phyloP scores from a whole-genome alignment of 305 asterid species.

The Fraxinus platypoda region DNA sequence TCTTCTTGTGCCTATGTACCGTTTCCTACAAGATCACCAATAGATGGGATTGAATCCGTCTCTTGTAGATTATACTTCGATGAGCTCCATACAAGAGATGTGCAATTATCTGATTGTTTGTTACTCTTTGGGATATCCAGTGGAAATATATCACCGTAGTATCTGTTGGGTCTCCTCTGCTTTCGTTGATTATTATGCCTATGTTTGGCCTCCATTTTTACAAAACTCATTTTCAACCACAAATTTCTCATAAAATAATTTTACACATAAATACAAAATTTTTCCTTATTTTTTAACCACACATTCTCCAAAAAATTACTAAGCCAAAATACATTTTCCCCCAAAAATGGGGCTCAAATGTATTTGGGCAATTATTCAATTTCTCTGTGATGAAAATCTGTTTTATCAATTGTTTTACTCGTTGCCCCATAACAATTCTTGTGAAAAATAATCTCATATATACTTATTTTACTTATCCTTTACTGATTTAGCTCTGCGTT shows the following conservation, averaged over 20 bases:
- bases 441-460: neutral
- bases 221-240: no score
- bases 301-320: no score
- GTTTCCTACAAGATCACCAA: neutral
- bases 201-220: no score
- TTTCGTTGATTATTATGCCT: neutral
- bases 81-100: neutral
- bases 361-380: neutral
- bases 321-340: no score
- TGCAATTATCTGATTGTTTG: neutral
- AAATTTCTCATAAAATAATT: no score
- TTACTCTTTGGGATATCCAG: neutral
- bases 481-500: conserved; percentile 1
- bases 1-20: neutral
- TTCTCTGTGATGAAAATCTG: neutral
- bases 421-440: neutral
- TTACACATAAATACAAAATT: no score
- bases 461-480: neutral
- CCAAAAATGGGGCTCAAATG: neutral
- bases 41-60: neutral
- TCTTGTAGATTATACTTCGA: neutral
- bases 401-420: neutral
- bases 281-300: no score
- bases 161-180: neutral
- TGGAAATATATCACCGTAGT: neutral